Conservation (phyloP, 2,329 filamentous ascomycete genomes). For the Diaporthe sp. region DNA sequence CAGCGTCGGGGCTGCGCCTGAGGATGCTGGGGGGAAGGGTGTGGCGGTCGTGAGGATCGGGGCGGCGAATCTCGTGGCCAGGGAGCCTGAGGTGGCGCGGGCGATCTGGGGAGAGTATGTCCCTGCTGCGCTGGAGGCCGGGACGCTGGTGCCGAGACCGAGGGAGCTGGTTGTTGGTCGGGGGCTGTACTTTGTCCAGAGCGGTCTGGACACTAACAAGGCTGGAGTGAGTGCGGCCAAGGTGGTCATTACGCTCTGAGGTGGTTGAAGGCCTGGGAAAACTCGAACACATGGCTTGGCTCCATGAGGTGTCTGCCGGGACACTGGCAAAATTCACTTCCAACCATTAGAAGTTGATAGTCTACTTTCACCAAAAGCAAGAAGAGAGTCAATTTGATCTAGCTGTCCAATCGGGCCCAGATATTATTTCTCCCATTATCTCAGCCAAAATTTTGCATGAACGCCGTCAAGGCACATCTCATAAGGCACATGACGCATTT, state of each 20-base stretch:
- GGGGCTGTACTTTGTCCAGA: conserved; percentile 50
- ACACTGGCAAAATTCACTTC: background rate
- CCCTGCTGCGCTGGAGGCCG: conserved; percentile 47
- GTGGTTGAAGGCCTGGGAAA: background rate
- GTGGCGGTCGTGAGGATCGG: conserved; percentile 31
- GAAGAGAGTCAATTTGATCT: background rate
- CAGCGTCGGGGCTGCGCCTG: conserved; percentile 25
- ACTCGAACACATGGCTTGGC: background rate
- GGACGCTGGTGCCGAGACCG: conserved; percentile 46
- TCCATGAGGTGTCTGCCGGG: no score
- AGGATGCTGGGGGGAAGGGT: background rate
- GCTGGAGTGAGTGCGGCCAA: conserved; percentile 55
- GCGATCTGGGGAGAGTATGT: conserved; percentile 45
- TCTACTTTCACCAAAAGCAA: background rate
- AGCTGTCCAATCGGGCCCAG: background rate
- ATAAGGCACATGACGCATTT: background rate
- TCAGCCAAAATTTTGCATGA: background rate
- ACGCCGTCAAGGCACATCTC: background rate
- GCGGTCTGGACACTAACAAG: conserved; percentile 48
- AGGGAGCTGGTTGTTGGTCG: conserved; percentile 47
- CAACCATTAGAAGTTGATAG: background rate
- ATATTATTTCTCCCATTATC: background rate
- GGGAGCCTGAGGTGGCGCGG: conserved; percentile 24
- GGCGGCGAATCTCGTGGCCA: conserved; percentile 15
- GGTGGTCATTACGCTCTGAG: conserved; percentile 49